Percentiles rank a stretch among this genome's conserved stretches.
These are phyloP conservation scores for Theobroma cacao DNA, from an alignment of 345 rosid species.

Conservation along the genomic window DNA sequence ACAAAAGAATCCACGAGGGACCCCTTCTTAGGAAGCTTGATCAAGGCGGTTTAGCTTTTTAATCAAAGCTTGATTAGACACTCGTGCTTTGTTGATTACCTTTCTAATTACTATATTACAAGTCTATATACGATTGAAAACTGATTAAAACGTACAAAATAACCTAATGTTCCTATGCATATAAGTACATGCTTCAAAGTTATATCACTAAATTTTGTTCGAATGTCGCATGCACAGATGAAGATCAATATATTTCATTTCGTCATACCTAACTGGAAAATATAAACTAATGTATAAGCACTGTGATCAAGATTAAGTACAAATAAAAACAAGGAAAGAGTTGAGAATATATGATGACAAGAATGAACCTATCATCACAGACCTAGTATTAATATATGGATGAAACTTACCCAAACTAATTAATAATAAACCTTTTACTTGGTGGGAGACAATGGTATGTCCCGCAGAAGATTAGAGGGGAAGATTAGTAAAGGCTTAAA, in stretches of 20 bases:
- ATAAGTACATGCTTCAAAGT: not conserved
- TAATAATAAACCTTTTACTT: not conserved
- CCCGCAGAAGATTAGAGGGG: not conserved
- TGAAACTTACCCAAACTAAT: not conserved
- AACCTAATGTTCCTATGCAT: not conserved
- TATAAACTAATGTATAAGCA: not conserved
- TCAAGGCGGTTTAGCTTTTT: not conserved
- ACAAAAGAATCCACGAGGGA: constrained; percentile 10
- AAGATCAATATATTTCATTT: not conserved
- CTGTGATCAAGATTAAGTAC: not conserved
- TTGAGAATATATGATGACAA: not conserved
- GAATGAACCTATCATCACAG: not conserved
- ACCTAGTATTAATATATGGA: not conserved
- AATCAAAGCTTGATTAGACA: constrained; percentile 5
- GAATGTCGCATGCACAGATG: not conserved
- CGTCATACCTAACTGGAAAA: not conserved
- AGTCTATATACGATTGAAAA: not conserved
- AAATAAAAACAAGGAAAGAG: not conserved
- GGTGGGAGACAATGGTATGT: constrained; percentile 17
- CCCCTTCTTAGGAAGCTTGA: not conserved
- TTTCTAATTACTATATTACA: not conserved
- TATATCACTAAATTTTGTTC: not conserved
- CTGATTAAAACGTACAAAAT: not conserved
- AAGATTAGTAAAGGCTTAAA: not conserved
- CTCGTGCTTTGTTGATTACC: not conserved